phyloP scores from a whole-genome alignment of 768 basidiomycete species.

The Trametes villosa region DNA sequence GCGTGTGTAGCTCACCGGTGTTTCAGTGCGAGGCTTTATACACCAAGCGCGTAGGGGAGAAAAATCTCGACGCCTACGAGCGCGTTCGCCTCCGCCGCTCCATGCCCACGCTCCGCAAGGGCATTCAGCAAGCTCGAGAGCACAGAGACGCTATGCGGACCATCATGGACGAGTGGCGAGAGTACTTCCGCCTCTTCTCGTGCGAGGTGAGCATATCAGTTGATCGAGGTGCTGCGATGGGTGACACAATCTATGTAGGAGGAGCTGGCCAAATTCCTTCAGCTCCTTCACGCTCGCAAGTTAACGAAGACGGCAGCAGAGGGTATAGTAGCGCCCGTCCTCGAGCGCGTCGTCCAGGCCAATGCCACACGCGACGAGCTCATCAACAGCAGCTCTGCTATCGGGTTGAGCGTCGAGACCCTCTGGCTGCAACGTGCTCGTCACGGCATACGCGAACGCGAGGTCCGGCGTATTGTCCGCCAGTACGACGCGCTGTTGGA shows the following conservation, averaged over 20 bases:
- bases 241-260: not conserved
- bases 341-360: not conserved
- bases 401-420: not conserved
- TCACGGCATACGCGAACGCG: not conserved
- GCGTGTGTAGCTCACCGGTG: not conserved
- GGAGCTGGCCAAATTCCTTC: not conserved
- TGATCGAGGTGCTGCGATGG: not conserved
- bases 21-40: not conserved
- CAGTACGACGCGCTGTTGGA: not conserved
- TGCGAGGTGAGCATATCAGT: no score
- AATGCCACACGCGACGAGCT: not conserved
- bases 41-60: not conserved
- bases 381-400: not conserved
- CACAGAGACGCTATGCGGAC: not conserved
- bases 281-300: not conserved
- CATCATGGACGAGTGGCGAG: not conserved
- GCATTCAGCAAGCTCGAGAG: not conserved
- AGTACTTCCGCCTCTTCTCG: not conserved
- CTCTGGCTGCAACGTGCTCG: not conserved
- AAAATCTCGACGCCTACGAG: not conserved
- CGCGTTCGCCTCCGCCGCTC: not conserved
- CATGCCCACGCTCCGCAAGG: not conserved
- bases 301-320: not conserved
- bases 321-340: not conserved
- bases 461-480: not conserved